Evolutionary conservation across 768 basidiomycete species (phyloP).

Genomic region (Peribolospora kevripleyi): DNA sequence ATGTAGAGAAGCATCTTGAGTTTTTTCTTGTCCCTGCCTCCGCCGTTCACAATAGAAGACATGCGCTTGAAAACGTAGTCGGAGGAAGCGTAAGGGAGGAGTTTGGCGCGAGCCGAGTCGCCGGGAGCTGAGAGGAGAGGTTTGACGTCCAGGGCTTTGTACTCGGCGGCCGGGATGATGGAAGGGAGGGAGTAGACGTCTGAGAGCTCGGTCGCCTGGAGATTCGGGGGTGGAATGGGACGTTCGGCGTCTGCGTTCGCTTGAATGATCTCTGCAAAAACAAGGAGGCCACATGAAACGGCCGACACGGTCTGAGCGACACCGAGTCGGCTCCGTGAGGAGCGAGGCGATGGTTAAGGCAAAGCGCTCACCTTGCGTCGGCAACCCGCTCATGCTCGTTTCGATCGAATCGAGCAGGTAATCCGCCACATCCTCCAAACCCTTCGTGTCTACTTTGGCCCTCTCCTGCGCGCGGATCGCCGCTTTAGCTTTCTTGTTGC

Average conservation of each 20-base stretch:
- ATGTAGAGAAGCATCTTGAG: constrained; percentile 49
- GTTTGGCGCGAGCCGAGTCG: constrained; percentile 24
- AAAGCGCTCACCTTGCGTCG: not conserved
- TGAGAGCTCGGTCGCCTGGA: constrained; percentile 38
- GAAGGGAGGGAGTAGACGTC: constrained; percentile 31
- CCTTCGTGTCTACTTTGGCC: constrained; percentile 61
- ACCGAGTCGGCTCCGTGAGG: not conserved
- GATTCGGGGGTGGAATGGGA: constrained; percentile 47
- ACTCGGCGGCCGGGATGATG: constrained; percentile 59
- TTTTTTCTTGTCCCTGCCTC: constrained; percentile 25
- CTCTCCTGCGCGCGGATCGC: constrained; percentile 61
- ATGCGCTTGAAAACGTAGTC: constrained; percentile 41
- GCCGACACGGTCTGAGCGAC: not conserved
- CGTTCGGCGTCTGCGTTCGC: constrained; percentile 37
- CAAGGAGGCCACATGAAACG: not conserved
- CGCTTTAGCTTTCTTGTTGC: constrained; percentile 73
- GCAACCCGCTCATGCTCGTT: not conserved
- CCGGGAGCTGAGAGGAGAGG: constrained; percentile 31
- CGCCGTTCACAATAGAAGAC: constrained; percentile 25
- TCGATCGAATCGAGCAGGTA: not conserved
- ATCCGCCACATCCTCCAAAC: constrained; percentile 25
- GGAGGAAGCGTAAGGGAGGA: constrained; percentile 32
- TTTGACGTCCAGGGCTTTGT: constrained; percentile 38
- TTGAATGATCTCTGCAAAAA: constrained; percentile 19
- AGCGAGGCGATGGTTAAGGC: not conserved